Evolutionary conservation across 108 stramenopile species (phyloP).

Genomic region (Cyclostephanos tholiformis): DNA sequence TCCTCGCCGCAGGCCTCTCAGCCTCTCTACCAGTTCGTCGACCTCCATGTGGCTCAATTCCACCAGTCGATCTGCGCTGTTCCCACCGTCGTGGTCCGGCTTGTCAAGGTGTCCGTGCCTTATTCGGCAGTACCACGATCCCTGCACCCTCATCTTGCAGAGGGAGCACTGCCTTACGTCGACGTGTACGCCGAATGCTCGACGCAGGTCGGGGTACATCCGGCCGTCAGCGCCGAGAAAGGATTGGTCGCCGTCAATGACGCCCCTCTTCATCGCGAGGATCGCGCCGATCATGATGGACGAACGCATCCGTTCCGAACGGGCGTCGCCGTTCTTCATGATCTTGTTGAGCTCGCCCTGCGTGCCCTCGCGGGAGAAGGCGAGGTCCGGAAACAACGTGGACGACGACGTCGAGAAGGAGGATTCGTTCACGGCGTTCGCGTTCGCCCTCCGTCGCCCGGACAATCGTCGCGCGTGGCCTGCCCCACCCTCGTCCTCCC

Average conservation of each 20-base stretch:
- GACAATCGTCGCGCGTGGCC: too few relatives aligned
- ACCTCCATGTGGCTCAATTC: constrained; percentile 11
- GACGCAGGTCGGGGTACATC: constrained; percentile 27
- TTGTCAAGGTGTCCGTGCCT: constrained; percentile 34
- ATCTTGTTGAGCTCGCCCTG: constrained; percentile 20
- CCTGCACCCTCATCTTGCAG: constrained; percentile 38
- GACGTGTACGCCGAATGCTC: constrained; percentile 31
- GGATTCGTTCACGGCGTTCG: neutral
- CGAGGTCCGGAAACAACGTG: neutral
- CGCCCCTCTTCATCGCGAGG: constrained; percentile 11
- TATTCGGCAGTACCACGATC: constrained; percentile 34
- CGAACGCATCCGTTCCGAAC: constrained; percentile 31
- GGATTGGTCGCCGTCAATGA: neutral
- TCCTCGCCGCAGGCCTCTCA: constrained; percentile 1
- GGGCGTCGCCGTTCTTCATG: constrained; percentile 23
- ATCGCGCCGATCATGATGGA: constrained; percentile 35
- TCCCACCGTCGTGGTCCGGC: constrained; percentile 34
- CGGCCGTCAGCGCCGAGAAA: constrained; percentile 32
- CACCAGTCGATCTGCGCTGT: constrained; percentile 27
- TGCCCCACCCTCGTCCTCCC: too few relatives aligned
- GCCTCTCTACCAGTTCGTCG: constrained; percentile 29
- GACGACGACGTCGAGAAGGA: too few relatives aligned
- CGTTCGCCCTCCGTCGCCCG: neutral
- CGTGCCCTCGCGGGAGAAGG: constrained; percentile 1
- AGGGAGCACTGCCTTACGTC: constrained; percentile 32